Conservation (phyloP, 164 flowering plant genomes). For the Malania oleifera region DNA sequence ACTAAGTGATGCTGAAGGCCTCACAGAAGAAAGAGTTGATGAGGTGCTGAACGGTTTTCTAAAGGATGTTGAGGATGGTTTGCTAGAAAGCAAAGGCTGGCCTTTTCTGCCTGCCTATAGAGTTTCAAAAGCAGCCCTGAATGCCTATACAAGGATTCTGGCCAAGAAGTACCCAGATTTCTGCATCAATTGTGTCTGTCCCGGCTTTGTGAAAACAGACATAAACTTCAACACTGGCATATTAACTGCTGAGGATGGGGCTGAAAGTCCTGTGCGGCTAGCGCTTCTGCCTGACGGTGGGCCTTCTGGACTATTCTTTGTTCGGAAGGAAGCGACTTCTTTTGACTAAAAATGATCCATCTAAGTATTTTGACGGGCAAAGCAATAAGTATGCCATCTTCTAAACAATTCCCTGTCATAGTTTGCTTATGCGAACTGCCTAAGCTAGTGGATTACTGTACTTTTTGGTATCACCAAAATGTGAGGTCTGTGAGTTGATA, state of each 20-base stretch:
- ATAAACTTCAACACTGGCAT: slow-evolving; percentile 15
- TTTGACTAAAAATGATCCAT: too few species aligned
- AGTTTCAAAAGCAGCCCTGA: slow-evolving; percentile 33
- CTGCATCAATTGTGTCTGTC: slow-evolving; percentile 20
- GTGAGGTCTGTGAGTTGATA: too few species aligned
- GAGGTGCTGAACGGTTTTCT: slow-evolving; percentile 21
- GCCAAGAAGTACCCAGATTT: slow-evolving; percentile 21
- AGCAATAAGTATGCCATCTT: too few species aligned
- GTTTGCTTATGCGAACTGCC: too few species aligned
- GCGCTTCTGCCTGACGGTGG: slow-evolving; percentile 23
- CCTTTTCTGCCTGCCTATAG: slow-evolving; percentile 19
- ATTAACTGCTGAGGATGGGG: slow-evolving; percentile 26
- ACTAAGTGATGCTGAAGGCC: slow-evolving; percentile 16
- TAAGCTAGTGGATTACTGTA: too few species aligned
- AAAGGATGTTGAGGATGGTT: slow-evolving; percentile 27
- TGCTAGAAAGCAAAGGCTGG: slow-evolving; percentile 32
- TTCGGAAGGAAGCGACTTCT: neutral
- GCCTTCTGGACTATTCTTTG: slow-evolving; percentile 27
- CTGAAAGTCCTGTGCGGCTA: slow-evolving; percentile 20
- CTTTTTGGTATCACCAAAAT: too few species aligned
- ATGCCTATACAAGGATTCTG: slow-evolving; percentile 32
- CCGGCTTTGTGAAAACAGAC: slow-evolving; percentile 31
- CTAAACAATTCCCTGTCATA: too few species aligned
- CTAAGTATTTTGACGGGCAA: too few species aligned
- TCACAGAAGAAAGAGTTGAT: slow-evolving; percentile 31